Conservation (phyloP, 2,329 filamentous ascomycete genomes). For the Graphilbum sp. region DNA sequence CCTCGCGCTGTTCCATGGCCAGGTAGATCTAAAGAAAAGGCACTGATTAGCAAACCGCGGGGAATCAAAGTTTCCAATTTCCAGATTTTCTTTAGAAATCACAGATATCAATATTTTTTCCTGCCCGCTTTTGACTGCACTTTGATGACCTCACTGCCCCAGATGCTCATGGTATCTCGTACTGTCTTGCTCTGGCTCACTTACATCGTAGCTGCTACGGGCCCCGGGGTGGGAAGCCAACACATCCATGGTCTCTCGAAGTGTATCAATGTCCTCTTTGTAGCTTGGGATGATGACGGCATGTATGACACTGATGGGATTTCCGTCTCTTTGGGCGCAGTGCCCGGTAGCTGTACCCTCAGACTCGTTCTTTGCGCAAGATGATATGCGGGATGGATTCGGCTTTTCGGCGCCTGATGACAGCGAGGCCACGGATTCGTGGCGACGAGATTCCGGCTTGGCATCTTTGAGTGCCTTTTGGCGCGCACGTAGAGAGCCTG, state of each 20-base stretch:
- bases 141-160: too few species aligned
- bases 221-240: constrained; percentile 51
- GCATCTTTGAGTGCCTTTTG: constrained; percentile 30
- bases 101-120: too few species aligned
- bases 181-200: constrained; percentile 16
- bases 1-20: constrained; percentile 56
- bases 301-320: too few species aligned
- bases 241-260: constrained; percentile 52
- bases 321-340: too few species aligned
- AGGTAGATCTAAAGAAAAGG: constrained; percentile 40
- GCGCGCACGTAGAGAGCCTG: constrained; percentile 27
- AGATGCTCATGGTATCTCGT: too few species aligned
- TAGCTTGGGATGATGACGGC: constrained; percentile 59
- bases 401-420: constrained; percentile 39
- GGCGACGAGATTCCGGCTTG: constrained; percentile 29
- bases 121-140: too few species aligned
- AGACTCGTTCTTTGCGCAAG: constrained; percentile 31
- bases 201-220: constrained; percentile 49
- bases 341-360: too few species aligned
- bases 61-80: too few species aligned
- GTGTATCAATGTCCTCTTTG: constrained; percentile 53
- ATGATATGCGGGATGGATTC: constrained; percentile 28
- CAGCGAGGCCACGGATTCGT: constrained; percentile 36
- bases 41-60: neutral
- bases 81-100: too few species aligned